Base-by-base conservation (phyloP, 768 basidiomycete genomes). In the Tylopilus rubrobrunneus region DNA sequence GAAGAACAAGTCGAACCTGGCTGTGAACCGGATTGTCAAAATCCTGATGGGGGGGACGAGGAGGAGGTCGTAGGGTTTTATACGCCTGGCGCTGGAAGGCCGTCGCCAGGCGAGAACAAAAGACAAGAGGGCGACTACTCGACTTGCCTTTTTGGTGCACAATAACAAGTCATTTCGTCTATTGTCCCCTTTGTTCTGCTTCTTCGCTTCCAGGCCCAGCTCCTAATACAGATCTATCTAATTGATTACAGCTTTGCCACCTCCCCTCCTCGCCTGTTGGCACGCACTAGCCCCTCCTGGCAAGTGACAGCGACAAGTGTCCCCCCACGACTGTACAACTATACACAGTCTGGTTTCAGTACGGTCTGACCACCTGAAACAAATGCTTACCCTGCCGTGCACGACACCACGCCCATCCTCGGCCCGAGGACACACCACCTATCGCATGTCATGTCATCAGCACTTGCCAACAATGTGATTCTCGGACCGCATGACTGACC, bases 241-340 rank as follows among this genome's bases (percentile, higher is more conserved):
- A 51, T 45, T 45, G 36, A 51, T 52, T 46, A 67, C 51, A 64
- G 50, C 56, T 61, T 67, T 50, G 61, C 59, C 44, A 50, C 52
- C 52, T 67, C 67, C 14, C 78, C 77, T 12, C 73, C 77, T 56
- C 78, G 75, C 57, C 76, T 71, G 59, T 79, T 73, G 29, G 82
- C 83, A 40, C 88, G 79, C 40, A 89, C 75, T 8, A 89, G 85
- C 7, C 89, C 90, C 73, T 92, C 90, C 65, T 92, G 90, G 25
- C 86, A 82, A 28, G 81, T 84, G 12, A 88, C 81, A n/a, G 89
- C 90, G 25, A 91, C 76, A 12, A 92, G 71, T 7, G 64, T 78
- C 8, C 89, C 89, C 25, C 70, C 66, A 27, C 76, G 81, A n/a
- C 83, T 83, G 65, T 86, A 92, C 63, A 92, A 70, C 87, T 91